Evolutionary conservation across 176 grass and related monocot species (phyloP).

Genomic region (Phoenix roebelenii): DNA sequence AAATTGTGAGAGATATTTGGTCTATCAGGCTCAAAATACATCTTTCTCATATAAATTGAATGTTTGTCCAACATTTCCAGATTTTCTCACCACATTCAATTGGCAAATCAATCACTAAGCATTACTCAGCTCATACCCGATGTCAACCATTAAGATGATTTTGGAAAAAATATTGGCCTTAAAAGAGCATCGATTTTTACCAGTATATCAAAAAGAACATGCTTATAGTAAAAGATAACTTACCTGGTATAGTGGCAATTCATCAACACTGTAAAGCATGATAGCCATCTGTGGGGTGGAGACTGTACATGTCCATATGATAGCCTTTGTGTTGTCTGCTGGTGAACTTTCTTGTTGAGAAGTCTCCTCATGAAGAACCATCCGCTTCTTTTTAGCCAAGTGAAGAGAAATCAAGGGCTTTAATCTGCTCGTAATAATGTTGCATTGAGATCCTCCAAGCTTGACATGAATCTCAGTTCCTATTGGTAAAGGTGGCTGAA

Average conservation of each 20-base stretch:
- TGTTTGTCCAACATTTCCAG: too few relatives aligned
- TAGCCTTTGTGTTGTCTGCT: conserved; percentile 35
- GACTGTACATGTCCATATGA: conserved; percentile 49
- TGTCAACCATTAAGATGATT: too few relatives aligned
- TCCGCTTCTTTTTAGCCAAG: conserved; percentile 55
- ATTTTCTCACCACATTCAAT: too few relatives aligned
- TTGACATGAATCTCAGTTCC: conserved; percentile 70
- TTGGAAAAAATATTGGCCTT: too few relatives aligned
- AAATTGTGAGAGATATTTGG: too few relatives aligned
- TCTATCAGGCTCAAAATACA: too few relatives aligned
- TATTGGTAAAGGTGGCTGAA: conserved; percentile 47
- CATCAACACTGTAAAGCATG: conserved; percentile 53
- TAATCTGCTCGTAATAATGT: conserved; percentile 76
- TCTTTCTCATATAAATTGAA: too few relatives aligned
- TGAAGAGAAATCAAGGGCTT: conserved; percentile 52
- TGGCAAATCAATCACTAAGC: too few relatives aligned
- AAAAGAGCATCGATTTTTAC: too few relatives aligned
- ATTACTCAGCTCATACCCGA: too few relatives aligned
- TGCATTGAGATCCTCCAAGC: conserved; percentile 56
- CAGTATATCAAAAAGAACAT: not conserved
- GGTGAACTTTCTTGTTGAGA: conserved; percentile 36
- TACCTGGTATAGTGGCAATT: conserved; percentile 68
- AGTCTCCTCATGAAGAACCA: conserved; percentile 54
- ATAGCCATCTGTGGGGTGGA: conserved; percentile 64
- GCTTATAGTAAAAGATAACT: conserved; percentile 15